Evolutionary conservation across 345 rosid genomes (phyloP).

Genomic region (Diplotaxis tenuifolia): DNA sequence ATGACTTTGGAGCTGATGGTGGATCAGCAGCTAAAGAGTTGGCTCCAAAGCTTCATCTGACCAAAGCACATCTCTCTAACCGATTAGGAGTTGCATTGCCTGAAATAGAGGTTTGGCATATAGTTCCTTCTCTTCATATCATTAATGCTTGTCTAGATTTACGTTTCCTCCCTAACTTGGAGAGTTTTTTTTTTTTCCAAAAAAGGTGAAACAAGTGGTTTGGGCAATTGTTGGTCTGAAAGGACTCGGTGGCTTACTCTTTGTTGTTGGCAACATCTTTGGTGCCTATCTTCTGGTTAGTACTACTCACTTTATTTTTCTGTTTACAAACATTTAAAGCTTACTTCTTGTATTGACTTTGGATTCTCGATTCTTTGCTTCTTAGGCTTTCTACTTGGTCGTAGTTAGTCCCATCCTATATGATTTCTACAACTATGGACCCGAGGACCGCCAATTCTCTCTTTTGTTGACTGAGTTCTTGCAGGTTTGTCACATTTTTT

Average conservation of each 20-base stretch:
- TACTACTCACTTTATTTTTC: conserved; percentile 18
- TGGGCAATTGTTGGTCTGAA: conserved; percentile 45
- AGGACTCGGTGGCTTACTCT: conserved; percentile 76
- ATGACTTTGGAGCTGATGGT: conserved; percentile 74
- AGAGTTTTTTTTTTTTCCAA: too few species aligned
- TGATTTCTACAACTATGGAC: conserved; percentile 79
- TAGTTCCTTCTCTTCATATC: conserved; percentile 6
- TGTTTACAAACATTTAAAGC: neutral
- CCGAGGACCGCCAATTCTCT: conserved; percentile 40
- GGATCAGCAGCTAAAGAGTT: conserved; percentile 82
- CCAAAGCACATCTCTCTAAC: conserved; percentile 50
- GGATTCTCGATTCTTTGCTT: conserved; percentile 23
- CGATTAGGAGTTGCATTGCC: conserved; percentile 47
- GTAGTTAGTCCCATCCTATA: conserved; percentile 58
- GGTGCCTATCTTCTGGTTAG: conserved; percentile 80
- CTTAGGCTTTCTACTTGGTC: conserved; percentile 59
- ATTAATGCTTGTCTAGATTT: neutral
- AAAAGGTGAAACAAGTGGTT: conserved; percentile 56
- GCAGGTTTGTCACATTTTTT: conserved; percentile 46
- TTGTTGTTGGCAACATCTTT: conserved; percentile 63
- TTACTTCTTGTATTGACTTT: neutral
- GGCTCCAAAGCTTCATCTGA: conserved; percentile 56
- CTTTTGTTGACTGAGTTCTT: conserved; percentile 55
- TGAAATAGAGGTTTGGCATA: conserved; percentile 54
- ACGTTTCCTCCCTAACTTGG: conserved; percentile 11